A percentile compares a stretch with the other conserved stretches of the same genome.
These are phyloP conservation scores for Emericellopsis terricola DNA, from an alignment of 495 filamentous ascomycete species.

Conservation along the genomic window DNA sequence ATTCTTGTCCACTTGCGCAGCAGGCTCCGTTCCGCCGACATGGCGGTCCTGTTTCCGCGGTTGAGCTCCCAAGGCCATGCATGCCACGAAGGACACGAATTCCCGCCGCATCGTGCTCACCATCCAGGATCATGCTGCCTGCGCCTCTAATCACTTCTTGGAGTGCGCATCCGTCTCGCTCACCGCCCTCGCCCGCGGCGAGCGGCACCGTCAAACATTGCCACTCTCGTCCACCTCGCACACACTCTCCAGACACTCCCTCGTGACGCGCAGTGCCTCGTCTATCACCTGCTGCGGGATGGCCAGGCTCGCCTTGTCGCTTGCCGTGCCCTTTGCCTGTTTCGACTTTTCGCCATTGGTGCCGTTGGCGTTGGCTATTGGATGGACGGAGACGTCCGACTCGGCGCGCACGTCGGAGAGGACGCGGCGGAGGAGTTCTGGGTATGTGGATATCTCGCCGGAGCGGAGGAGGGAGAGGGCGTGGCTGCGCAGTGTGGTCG, in stretches of 20 bases:
- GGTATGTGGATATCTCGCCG: conserved; percentile 33
- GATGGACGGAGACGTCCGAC: conserved; percentile 17
- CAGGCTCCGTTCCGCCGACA: too few relatives aligned
- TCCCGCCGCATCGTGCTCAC: not conserved
- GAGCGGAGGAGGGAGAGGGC: conserved; percentile 32
- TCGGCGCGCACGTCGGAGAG: conserved; percentile 30
- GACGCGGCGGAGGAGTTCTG: conserved; percentile 30
- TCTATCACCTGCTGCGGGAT: conserved; percentile 31
- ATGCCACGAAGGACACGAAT: too few relatives aligned
- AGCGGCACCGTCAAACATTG: conserved; percentile 5
- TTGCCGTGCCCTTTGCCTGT: not conserved
- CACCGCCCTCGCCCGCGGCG: not conserved
- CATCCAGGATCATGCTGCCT: not conserved
- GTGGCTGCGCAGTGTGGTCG: conserved; percentile 29
- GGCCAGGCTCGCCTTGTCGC: conserved; percentile 15
- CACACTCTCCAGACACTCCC: conserved; percentile 29
- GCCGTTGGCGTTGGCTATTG: conserved; percentile 3
- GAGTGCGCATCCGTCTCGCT: not conserved
- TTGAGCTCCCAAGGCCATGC: too few relatives aligned
- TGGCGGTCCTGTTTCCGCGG: too few relatives aligned
- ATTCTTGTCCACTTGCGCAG: too few relatives aligned
- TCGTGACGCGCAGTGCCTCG: conserved; percentile 31
- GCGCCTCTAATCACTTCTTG: not conserved
- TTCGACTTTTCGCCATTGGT: conserved; percentile 2
- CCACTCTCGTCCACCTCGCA: conserved; percentile 25